phyloP scores from a whole-genome alignment of 73 alveolate species.

The Tetrahymena elliotti region DNA sequence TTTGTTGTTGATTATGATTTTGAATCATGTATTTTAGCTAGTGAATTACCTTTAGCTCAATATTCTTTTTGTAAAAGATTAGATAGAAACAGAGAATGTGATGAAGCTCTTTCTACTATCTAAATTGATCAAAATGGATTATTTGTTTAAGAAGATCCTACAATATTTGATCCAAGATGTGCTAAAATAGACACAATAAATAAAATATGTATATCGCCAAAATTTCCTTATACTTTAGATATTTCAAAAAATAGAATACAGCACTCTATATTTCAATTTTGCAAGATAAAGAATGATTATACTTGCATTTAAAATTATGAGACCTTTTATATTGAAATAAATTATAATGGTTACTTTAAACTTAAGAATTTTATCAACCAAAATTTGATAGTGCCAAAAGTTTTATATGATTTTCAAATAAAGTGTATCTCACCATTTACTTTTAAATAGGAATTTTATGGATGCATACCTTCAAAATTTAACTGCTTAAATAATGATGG shows the following conservation, averaged over 20 bases:
- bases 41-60: too few relatives aligned
- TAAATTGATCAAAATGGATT: too few relatives aligned
- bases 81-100: too few relatives aligned
- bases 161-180: too few relatives aligned
- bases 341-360: too few relatives aligned
- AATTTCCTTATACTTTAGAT: neutral
- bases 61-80: too few relatives aligned
- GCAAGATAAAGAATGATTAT: neutral
- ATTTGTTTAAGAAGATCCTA: too few relatives aligned
- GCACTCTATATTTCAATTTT: neutral
- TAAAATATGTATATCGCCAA: neutral
- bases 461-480: neutral
- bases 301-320: neutral
- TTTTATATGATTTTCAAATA: neutral
- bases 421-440: neutral
- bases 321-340: neutral
- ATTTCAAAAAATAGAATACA: too few relatives aligned
- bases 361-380: too few relatives aligned
- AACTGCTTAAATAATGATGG: neutral
- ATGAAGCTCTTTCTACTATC: too few relatives aligned
- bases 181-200: neutral
- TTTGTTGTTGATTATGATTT: too few relatives aligned
- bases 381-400: neutral
- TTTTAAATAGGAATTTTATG: neutral
- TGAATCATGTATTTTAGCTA: too few relatives aligned